Evolutionary conservation across 2,329 filamentous ascomycete species (phyloP), one percentile per base, ranked within the genome.

Genomic region (Aureobasidium melanogenum): DNA sequence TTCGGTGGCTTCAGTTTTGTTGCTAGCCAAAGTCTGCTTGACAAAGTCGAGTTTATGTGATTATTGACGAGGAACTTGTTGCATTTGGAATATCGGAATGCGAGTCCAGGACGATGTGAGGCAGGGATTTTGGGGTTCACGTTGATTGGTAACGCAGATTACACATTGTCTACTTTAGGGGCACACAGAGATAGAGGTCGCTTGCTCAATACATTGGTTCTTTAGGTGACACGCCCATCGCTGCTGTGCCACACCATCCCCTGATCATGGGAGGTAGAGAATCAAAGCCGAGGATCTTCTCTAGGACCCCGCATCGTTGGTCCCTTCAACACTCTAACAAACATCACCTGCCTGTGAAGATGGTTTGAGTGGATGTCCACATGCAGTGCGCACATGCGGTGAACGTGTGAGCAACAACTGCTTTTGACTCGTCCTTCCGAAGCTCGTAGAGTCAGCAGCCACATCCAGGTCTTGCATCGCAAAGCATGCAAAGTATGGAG

Each of bases 1-100:
- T 82, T 82, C 67, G 79, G 79, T 14, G 79, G 79, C 0, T 82
- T 82, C 66, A 81, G 79, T 68, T 82, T 78, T 65, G 79, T 81
- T 17, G 79, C 79, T 32, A 80, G 77, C 63, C 72, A 75, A 66
- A 81, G 79, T 66, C 67, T 82, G 66, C 68, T 81, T 46, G 77
- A 80, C 24, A 69, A 65, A 44, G 69, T 71, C 19, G 64, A 69
- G 30, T 71, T 71, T 54, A 69, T 71, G 69, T 59, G 34, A 50
- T n/a, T 50, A 1, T 28, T 7, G 5, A 2, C 3, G 14, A 47
- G 8, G 10, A 2, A 5, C 44, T 24, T 19, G n/a, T 7, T 41
- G 28, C 7, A 43, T 15, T 4, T 44, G 17, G 28, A 22, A 56
- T 26, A 15, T 3, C 15, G 8, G 34, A 17, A 39, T 56, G 22